Evolutionary conservation across 805 yeast species (phyloP), one percentile per base, ranked within the genome.

Genomic region (Komagataella kurtzmanii): DNA sequence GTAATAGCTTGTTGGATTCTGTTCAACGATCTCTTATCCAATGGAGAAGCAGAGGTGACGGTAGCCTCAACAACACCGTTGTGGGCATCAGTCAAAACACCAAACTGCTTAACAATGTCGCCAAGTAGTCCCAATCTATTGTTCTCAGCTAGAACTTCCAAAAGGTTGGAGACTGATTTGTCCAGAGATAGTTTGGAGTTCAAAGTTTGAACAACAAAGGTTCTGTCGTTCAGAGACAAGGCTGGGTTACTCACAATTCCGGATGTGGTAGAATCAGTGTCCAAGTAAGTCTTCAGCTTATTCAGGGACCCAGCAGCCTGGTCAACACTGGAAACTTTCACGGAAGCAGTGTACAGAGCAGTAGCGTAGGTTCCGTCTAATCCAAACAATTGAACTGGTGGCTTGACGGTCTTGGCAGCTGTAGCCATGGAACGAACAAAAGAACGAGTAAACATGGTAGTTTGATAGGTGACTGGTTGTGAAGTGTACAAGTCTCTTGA

Each of bases 351-450:
- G 80, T 83, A 91, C 62, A 93, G 79, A 49, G 99, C 97, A 53
- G 88, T 79, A 60, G 98, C 99, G 71, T 91, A 91, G 58, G 98
- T 89, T 66, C 98, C 99, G 60, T 90, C 97, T 60, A 91, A 73
- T 57, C 98, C 98, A 64, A 79, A 91, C 67, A 91, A 78, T 78
- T 89, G 96, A 57, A 91, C 86, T 53, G 98, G 97, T 51, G 95
- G 89, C 70, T 81, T 83, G 63, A 78, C 79, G 40, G 30, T 36
- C 10, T 45, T 17, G 63, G 82, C 69, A 59, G 87, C 84, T 54
- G 90, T 71, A 64, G 95, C 91, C 74, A 85, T 68, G 53, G 83
- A 72, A 74, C 90, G 84, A 65, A 74, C 64, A 66, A 81, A 80
- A 62, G 76, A 73, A 73, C 84, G 84, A 61, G 83, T 73, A 63